These are phyloP conservation scores for Camellia sinensis DNA, from an alignment of 148 eudicot species.

Conservation along the genomic window DNA sequence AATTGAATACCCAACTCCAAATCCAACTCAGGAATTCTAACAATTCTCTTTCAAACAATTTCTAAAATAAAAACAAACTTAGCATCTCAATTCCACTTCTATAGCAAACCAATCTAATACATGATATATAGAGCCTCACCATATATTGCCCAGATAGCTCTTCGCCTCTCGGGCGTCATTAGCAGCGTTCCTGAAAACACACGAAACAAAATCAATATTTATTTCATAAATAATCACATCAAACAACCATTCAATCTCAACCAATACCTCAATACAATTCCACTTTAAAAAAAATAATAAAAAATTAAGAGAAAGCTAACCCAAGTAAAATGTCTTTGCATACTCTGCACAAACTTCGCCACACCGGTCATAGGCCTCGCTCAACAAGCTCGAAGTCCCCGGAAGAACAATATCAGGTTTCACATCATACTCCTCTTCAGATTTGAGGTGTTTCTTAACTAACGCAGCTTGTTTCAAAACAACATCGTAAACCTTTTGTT, in stretches of 20 bases:
- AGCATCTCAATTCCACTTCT: neutral
- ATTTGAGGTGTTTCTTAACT: conserved; percentile 53
- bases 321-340: conserved; percentile 85
- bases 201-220: neutral
- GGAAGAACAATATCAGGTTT: conserved; percentile 84
- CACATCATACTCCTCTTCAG: conserved; percentile 53
- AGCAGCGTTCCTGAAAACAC: conserved; percentile 69
- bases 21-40: neutral
- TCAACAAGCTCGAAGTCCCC: conserved; percentile 60
- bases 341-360: conserved; percentile 83
- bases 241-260: conserved; percentile 19
- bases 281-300: neutral
- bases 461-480: conserved; percentile 91
- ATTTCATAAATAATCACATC: neutral
- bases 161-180: conserved; percentile 90
- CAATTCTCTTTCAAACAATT: neutral
- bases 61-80: neutral
- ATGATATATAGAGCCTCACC: conserved; percentile 39
- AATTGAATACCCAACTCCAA: too few relatives aligned
- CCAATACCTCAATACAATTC: neutral
- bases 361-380: conserved; percentile 80
- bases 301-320: conserved; percentile 29
- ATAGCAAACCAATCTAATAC: neutral
- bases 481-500: conserved; percentile 93
- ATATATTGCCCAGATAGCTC: conserved; percentile 97